phyloP scores from a whole-genome alignment of 441 rosid genomes.

The Adansonia madagascariensis region DNA sequence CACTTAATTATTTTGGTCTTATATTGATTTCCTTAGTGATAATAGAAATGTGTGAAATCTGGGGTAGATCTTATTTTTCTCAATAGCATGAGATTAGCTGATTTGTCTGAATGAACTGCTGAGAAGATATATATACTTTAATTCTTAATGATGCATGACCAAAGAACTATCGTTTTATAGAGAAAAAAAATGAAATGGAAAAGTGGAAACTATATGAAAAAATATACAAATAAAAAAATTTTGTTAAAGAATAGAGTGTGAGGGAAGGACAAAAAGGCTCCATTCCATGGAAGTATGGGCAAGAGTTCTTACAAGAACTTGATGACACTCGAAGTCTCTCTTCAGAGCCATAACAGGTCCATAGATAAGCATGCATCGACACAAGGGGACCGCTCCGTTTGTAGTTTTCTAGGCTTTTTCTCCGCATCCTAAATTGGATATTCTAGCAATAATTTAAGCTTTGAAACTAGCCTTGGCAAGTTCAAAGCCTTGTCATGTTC shows the following conservation, averaged over 20 bases:
- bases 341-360: slow-evolving; percentile 22
- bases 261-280: neutral
- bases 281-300: slow-evolving; percentile 32
- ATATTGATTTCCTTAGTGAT: no score
- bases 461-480: neutral
- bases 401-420: slow-evolving; percentile 27
- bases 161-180: neutral
- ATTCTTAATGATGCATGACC: neutral
- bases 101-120: neutral
- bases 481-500: neutral
- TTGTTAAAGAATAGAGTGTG: neutral
- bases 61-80: no score
- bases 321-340: neutral
- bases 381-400: slow-evolving; percentile 37
- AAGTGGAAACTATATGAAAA: neutral
- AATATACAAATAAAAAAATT: neutral
- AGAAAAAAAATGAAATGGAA: neutral
- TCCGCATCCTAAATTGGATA: slow-evolving; percentile 30
- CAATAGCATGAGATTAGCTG: neutral
- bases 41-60: no score
- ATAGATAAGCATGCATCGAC: slow-evolving; percentile 23
- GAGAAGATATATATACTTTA: neutral
- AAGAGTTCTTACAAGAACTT: slow-evolving; percentile 7
- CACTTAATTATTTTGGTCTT: neutral
- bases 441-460: slow-evolving; percentile 30